These are phyloP conservation scores for Apiotrichum laibachii DNA, from an alignment of 1,284 basidiomycete species.

Conservation along the genomic window DNA sequence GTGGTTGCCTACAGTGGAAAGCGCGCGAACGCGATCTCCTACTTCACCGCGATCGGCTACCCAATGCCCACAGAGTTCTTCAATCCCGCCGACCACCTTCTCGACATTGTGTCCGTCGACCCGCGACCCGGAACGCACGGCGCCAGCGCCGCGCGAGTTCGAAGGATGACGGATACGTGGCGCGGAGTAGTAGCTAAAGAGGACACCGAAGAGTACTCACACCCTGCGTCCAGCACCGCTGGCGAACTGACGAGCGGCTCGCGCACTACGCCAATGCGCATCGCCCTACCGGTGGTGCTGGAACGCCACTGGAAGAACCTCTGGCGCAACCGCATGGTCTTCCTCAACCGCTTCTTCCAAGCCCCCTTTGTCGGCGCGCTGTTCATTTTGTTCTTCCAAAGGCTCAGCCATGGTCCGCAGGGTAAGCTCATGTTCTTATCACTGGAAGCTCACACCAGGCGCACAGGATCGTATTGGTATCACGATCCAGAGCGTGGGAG, in stretches of 20 bases:
- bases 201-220: conserved; percentile 11
- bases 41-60: conserved; percentile 45
- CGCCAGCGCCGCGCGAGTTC: conserved; percentile 25
- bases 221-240: neutral
- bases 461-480: conserved; percentile 54
- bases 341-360: conserved; percentile 50
- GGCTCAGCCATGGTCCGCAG: conserved; percentile 44
- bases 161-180: conserved; percentile 26
- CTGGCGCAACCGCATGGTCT: conserved; percentile 48
- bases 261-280: conserved; percentile 43
- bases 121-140: conserved; percentile 30
- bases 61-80: conserved; percentile 49
- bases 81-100: conserved; percentile 52
- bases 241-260: conserved; percentile 12
- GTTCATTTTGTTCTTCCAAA: conserved; percentile 53
- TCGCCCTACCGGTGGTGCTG: conserved; percentile 50
- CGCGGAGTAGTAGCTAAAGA: conserved; percentile 10
- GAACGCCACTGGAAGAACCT: conserved; percentile 50
- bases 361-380: conserved; percentile 47
- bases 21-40: conserved; percentile 37
- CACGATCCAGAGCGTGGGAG: conserved; percentile 39
- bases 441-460: conserved; percentile 14
- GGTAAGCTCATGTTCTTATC: conserved; percentile 16
- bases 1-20: conserved; percentile 45
- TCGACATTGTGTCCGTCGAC: conserved; percentile 52